Base-by-base conservation (phyloP, 352 stramenopile genomes). In the Thalassiosira sp. region DNA sequence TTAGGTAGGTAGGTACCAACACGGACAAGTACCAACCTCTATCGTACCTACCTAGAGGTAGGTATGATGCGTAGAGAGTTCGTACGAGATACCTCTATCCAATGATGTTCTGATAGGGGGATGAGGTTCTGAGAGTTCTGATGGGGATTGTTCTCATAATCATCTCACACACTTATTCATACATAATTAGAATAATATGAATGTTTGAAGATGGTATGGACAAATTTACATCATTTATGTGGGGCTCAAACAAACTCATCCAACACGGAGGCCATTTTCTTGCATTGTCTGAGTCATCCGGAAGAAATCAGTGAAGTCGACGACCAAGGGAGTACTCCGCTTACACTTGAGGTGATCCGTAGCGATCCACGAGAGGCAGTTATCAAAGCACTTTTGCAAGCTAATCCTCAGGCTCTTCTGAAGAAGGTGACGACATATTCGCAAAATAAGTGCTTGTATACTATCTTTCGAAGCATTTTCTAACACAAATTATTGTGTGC, bases 161-260 rank as follows among this genome's bases (percentile, higher is more conserved):
- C n/a, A n/a, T n/a, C n/a, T n/a, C n/a, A n/a, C n/a, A n/a, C n/a
- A n/a, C n/a, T n/a, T n/a, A n/a, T n/a, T n/a, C n/a, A n/a, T n/a
- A n/a, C n/a, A n/a, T n/a, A n/a, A n/a, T n/a, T n/a, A n/a, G n/a
- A n/a, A n/a, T n/a, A n/a, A n/a, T n/a, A n/a, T n/a, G n/a, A n/a
- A n/a, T n/a, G n/a, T n/a, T n/a, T n/a, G n/a, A n/a, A n/a, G n/a
- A 69, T 69, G 60, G 51, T 33, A 35, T 69, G 60, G 60, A 59
- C 60, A 48, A 48, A 40, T 16, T 27, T 69, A 33, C 60, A 69
- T 27, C 24, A 69, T 59, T 48, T 69, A 20, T 59, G 35, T 54
- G 42, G 40, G 31, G 31, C 31, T 10, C 3, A 10, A 3, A 37
- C 45, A 24, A 24, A 54, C 20, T 37, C 15, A 3, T 20, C 51